A percentile compares a stretch with the other conserved stretches of the same genome.
Evolutionary conservation across 306 rosid species (phyloP).

Genomic region (Mimosa pudica): DNA sequence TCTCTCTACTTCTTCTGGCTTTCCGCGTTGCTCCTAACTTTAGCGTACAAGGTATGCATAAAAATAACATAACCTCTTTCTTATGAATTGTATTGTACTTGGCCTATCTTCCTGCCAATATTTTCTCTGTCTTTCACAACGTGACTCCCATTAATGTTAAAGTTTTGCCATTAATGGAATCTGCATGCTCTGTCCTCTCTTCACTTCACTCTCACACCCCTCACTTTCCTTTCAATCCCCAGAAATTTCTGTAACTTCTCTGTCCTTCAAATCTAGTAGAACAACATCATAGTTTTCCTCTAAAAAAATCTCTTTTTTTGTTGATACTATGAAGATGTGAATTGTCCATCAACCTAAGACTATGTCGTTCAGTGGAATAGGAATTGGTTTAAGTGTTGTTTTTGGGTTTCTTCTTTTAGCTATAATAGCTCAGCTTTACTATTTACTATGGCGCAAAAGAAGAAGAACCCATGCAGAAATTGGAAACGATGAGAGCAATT

Average conservation of each 20-base stretch:
- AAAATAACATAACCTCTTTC: no score
- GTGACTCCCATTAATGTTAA: slow-evolving; percentile 39
- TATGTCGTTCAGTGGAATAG: slow-evolving; percentile 63
- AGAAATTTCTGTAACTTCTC: neutral
- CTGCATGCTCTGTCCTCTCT: slow-evolving; percentile 10
- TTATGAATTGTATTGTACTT: no score
- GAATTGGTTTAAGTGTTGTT: slow-evolving; percentile 62
- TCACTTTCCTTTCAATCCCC: slow-evolving; percentile 8
- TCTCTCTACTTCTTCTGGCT: slow-evolving; percentile 31
- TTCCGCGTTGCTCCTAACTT: slow-evolving; percentile 20
- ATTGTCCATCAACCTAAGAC: slow-evolving; percentile 32
- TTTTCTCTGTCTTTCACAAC: slow-evolving; percentile 10
- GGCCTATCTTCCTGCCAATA: slow-evolving; percentile 20
- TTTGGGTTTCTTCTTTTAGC: slow-evolving; percentile 69
- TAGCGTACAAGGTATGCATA: slow-evolving; percentile 44
- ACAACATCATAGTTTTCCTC: neutral
- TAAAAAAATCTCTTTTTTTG: neutral
- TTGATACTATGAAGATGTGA: slow-evolving; percentile 43
- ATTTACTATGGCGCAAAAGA: slow-evolving; percentile 70
- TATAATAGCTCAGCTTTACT: slow-evolving; percentile 71
- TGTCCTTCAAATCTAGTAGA: slow-evolving; percentile 1
- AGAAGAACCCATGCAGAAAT: slow-evolving; percentile 47
- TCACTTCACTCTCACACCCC: neutral
- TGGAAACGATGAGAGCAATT: slow-evolving; percentile 46
- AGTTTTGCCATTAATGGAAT: slow-evolving; percentile 21